A percentile compares a stretch with the other conserved stretches of the same genome.
Evolutionary conservation across 148 eudicot species (phyloP).

Genomic region (Rhododendron simsii): DNA sequence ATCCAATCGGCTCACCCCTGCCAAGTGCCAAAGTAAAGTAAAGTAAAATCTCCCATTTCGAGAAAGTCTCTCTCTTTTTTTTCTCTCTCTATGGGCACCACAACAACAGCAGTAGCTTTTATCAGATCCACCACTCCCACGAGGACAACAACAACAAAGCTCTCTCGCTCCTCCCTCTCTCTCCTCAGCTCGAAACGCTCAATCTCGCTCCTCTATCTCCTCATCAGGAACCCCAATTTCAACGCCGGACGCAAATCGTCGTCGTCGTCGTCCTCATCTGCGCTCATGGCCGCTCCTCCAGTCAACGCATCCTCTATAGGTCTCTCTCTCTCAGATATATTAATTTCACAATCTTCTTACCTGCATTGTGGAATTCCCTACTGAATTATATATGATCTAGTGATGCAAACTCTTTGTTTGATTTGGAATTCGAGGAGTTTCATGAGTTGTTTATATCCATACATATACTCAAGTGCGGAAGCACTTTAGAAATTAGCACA

Average conservation of each 20-base stretch:
- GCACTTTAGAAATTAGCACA: background rate
- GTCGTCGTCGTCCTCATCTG: background rate
- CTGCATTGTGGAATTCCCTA: background rate
- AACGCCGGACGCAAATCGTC: background rate
- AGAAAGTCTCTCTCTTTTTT: background rate
- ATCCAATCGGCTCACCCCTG: background rate
- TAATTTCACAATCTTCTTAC: background rate
- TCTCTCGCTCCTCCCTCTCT: background rate
- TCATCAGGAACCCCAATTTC: slow-evolving; percentile 4
- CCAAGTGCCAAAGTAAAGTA: too few species aligned
- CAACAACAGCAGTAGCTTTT: background rate
- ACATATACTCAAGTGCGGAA: background rate
- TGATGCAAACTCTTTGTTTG: background rate
- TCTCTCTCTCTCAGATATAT: background rate
- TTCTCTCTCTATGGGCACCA: slow-evolving; percentile 5
- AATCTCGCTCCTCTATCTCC: background rate
- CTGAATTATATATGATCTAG: background rate
- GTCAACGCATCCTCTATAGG: slow-evolving; percentile 26
- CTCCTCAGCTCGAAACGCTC: background rate
- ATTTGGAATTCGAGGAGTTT: background rate
- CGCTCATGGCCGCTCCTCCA: slow-evolving; percentile 8
- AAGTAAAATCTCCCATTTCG: background rate
- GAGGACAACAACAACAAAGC: background rate
- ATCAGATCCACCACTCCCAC: background rate
- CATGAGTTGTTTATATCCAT: background rate